These are phyloP conservation scores for Pichia cephalocereana DNA, from an alignment of 805 yeast genomes.

Conservation along the genomic window DNA sequence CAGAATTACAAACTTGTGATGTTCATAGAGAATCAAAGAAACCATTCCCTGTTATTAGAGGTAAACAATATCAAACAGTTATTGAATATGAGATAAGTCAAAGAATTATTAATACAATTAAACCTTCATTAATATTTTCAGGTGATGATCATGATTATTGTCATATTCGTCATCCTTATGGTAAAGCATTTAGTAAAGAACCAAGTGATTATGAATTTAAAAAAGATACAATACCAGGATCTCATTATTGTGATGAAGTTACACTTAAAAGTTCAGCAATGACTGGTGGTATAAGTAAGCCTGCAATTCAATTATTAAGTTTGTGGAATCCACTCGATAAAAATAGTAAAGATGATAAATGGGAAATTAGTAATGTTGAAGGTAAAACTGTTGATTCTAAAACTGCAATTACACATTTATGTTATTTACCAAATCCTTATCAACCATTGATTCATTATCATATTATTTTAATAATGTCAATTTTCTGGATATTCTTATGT, in stretches of 20 bases:
- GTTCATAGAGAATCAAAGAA: conserved; percentile 59
- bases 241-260: conserved; percentile 49
- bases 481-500: conserved; percentile 16
- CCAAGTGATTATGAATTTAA: conserved; percentile 5
- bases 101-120: conserved; percentile 44
- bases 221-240: conserved; percentile 11
- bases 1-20: conserved; percentile 61
- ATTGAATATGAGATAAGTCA: conserved; percentile 52
- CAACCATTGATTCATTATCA: conserved; percentile 16
- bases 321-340: conserved; percentile 29
- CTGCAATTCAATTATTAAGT: conserved; percentile 80
- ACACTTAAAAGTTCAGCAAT: conserved; percentile 85
- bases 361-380: conserved; percentile 9
- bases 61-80: conserved; percentile 88
- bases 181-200: conserved; percentile 10
- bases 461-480: conserved; percentile 6
- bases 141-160: conserved; percentile 99
- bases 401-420: conserved; percentile 21
- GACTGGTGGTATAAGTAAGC: conserved; percentile 83
- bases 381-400: conserved; percentile 18
- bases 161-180: conserved; percentile 47
- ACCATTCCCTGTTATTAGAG: conserved; percentile 59
- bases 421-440: conserved; percentile 24
- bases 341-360: background rate
- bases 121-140: conserved; percentile 66